phyloP scores from a whole-genome alignment of 2,329 filamentous ascomycete genomes.

The Pestalotiopsis sp. region DNA sequence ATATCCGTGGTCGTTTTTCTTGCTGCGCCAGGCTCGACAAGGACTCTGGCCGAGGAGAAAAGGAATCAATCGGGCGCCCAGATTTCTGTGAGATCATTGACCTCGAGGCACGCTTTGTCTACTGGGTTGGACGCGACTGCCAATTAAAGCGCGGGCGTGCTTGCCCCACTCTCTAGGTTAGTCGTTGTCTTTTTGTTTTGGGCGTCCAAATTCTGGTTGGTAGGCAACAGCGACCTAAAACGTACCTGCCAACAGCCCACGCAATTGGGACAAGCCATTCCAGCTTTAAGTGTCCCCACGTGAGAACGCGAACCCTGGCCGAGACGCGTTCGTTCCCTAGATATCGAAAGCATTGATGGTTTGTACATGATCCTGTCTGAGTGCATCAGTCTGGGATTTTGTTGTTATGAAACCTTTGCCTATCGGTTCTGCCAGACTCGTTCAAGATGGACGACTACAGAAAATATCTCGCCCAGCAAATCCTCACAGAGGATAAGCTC shows the following conservation, averaged over 20 bases:
- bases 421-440: background rate
- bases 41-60: background rate
- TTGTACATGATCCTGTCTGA: background rate
- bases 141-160: conserved; percentile 10
- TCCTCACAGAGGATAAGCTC: conserved; percentile 75
- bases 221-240: background rate
- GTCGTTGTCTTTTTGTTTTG: background rate
- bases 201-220: background rate
- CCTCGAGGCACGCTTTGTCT: background rate
- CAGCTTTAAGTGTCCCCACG: conserved; percentile 28
- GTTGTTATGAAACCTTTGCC: background rate
- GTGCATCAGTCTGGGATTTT: background rate
- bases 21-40: background rate
- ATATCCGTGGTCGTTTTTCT: background rate
- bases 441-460: conserved; percentile 63
- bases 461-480: conserved; percentile 73
- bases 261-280: background rate
- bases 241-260: background rate
- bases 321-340: background rate
- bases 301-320: conserved; percentile 29
- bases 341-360: background rate
- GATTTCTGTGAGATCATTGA: background rate
- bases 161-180: background rate
- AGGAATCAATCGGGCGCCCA: background rate
- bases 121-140: conserved; percentile 16